These are phyloP conservation scores for Termitomyces sp. DNA, from an alignment of 1,284 basidiomycete species.

Conservation along the genomic window DNA sequence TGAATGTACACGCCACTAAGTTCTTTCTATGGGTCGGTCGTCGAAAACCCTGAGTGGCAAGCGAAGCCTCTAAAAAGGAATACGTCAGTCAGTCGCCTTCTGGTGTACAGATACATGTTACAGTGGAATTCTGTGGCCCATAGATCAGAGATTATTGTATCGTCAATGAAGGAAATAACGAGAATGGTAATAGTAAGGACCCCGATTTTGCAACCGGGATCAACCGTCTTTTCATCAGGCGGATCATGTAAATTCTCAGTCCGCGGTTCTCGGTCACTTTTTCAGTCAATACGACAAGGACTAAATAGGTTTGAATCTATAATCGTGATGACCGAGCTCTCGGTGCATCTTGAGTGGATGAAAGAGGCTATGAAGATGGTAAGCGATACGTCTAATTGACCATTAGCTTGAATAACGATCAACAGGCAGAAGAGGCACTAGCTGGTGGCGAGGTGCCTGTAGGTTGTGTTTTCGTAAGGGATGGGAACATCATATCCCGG, in stretches of 20 bases:
- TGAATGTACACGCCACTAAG: not conserved
- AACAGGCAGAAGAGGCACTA: conserved; percentile 81
- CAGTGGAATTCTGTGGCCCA: not conserved
- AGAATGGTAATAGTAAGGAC: too few species aligned
- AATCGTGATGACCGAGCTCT: not conserved
- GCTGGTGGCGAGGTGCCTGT: conserved; percentile 89
- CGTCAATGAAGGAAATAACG: not conserved
- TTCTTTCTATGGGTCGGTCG: not conserved
- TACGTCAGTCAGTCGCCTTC: not conserved
- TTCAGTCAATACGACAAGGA: not conserved
- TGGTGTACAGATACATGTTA: not conserved
- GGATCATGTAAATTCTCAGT: not conserved
- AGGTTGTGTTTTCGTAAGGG: conserved; percentile 91
- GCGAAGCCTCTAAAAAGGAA: not conserved
- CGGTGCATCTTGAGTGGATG: conserved; percentile 37
- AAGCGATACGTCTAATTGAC: conserved; percentile 11
- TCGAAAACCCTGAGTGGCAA: not conserved
- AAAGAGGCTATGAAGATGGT: conserved; percentile 53
- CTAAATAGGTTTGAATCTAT: not conserved
- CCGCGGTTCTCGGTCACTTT: too few species aligned
- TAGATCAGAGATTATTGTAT: not conserved
- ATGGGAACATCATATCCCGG: conserved; percentile 71
- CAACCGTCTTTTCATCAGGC: not conserved
- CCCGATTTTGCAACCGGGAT: not conserved
- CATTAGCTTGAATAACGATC: conserved; percentile 2